These are phyloP conservation scores for Fraxinus dipetala DNA, from an alignment of 305 asterid species.

Conservation along the genomic window DNA sequence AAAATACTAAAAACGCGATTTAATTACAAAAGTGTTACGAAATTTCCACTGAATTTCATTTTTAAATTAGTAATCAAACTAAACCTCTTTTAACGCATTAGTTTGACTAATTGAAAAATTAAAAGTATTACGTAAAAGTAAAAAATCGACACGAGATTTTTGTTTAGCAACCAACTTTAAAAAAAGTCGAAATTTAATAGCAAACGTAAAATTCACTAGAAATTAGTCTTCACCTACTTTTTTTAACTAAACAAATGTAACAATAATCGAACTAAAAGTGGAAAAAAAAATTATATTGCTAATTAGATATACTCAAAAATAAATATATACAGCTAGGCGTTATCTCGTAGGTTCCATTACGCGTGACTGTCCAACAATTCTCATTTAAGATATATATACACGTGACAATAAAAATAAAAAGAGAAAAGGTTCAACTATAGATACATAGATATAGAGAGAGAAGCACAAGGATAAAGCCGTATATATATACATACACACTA, in stretches of 20 bases:
- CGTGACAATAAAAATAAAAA: not conserved
- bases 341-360: conserved; percentile 5
- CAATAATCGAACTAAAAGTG: not conserved
- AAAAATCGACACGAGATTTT: not conserved
- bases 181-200: no score
- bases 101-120: not conserved
- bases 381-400: not conserved
- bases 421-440: not conserved
- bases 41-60: no score
- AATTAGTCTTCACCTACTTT: not conserved
- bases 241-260: not conserved
- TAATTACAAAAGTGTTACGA: not conserved
- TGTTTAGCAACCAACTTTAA: no score
- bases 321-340: not conserved
- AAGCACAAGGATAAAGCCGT: not conserved
- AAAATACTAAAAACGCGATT: no score
- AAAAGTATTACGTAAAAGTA: not conserved
- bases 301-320: not conserved
- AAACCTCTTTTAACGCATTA: not conserved
- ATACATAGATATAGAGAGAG: not conserved
- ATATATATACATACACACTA: not conserved
- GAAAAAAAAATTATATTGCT: not conserved
- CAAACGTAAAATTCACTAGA: not conserved
- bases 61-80: not conserved
- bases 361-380: not conserved